These are phyloP conservation scores for Amphicarpaea edgeworthii DNA, from an alignment of 306 rosid species.

Conservation along the genomic window DNA sequence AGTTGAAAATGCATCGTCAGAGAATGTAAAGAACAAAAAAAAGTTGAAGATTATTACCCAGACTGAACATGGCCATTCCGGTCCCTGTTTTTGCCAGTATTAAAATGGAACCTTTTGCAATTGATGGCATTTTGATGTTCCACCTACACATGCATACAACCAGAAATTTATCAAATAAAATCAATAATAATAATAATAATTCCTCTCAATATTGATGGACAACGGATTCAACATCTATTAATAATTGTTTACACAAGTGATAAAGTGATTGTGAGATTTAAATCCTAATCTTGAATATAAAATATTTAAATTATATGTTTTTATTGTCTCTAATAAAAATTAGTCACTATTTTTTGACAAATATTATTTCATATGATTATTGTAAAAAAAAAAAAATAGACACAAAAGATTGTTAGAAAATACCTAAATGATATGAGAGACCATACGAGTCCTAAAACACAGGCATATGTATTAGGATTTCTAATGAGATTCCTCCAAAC, in stretches of 20 bases:
- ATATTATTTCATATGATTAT: no score
- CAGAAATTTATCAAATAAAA: background rate
- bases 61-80: slow-evolving; percentile 40
- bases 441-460: slow-evolving; percentile 69
- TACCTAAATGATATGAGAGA: slow-evolving; percentile 61
- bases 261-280: no score
- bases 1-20: background rate
- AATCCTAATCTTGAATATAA: no score
- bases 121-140: slow-evolving; percentile 34
- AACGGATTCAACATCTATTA: no score
- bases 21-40: background rate
- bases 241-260: no score
- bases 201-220: no score
- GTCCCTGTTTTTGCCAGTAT: slow-evolving; percentile 35
- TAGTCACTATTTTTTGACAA: no score
- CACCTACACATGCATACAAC: slow-evolving; percentile 12
- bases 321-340: no score
- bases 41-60: background rate
- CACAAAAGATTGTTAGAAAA: background rate
- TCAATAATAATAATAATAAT: background rate
- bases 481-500: slow-evolving; percentile 42
- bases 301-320: no score
- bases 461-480: slow-evolving; percentile 79
- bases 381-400: no score
- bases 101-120: slow-evolving; percentile 39